phyloP scores from a whole-genome alignment of 306 rosid genomes.

The barrel medic (Medicago truncatula) region MtrunA17r5.0-ANR NC_053048.1:30269001-30269500 shows the following conservation, averaged over 20 bases:
- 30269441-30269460: not conserved
- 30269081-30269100: not conserved
- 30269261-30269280: constrained; percentile 57
- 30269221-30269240: constrained; percentile 76
- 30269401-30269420: constrained; percentile 21
- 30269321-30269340: constrained; percentile 5
- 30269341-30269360: constrained; percentile 18
- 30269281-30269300: constrained; percentile 58
- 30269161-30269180: constrained; percentile 55
- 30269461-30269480: constrained; percentile 12
- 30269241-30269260: constrained; percentile 64
- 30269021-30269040: constrained; percentile 45
- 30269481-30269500: constrained; percentile 18
- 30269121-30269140: constrained; percentile 22
- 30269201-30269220: constrained; percentile 64
- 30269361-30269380: not conserved
- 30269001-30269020: not conserved
- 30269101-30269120: constrained; percentile 18
- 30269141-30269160: constrained; percentile 10
- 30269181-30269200: constrained; percentile 61
- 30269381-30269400: not conserved
- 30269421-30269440: not conserved
- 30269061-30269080: constrained; percentile 27
- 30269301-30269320: constrained; percentile 63
- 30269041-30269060: constrained; percentile 56